Evolutionary conservation across 2,329 filamentous ascomycete species (phyloP).

Genomic region (Xylaria sp.): DNA sequence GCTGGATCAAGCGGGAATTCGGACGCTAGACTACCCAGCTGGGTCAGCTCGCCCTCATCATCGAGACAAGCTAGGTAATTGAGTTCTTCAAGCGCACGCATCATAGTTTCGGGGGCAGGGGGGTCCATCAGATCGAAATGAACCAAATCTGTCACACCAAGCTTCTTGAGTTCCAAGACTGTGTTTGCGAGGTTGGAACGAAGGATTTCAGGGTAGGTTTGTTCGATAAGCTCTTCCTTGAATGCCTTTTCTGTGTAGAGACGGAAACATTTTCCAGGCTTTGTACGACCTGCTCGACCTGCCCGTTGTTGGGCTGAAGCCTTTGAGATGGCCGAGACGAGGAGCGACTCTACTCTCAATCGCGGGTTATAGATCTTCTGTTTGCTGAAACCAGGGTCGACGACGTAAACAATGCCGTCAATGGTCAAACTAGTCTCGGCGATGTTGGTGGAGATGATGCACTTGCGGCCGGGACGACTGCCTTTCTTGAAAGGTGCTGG

Average conservation of each 20-base stretch:
- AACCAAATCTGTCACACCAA: conserved; percentile 93
- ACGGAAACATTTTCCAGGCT: conserved; percentile 97
- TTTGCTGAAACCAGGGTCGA: conserved; percentile 99
- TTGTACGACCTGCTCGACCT: conserved; percentile 98
- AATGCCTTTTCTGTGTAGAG: conserved; percentile 95
- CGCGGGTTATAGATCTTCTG: conserved; percentile 99
- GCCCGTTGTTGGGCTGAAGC: conserved; percentile 96
- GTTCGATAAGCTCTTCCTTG: conserved; percentile 97
- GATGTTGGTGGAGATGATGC: conserved; percentile 96
- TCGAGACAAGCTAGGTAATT: conserved; percentile 98
- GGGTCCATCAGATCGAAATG: conserved; percentile 99
- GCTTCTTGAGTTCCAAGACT: conserved; percentile 95
- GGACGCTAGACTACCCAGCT: conserved; percentile 85
- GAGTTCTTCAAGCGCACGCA: conserved; percentile 96
- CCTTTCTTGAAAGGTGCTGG: conserved; percentile 78
- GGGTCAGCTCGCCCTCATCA: conserved; percentile 92
- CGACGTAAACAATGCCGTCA: conserved; percentile 98
- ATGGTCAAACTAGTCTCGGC: conserved; percentile 98
- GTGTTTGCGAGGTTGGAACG: conserved; percentile 95
- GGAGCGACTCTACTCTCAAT: conserved; percentile 92
- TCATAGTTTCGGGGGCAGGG: conserved; percentile 96
- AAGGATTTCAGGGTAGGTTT: conserved; percentile 95
- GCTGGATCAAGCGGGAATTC: conserved; percentile 96
- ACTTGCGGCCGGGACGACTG: conserved; percentile 90
- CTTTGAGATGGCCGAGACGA: conserved; percentile 98